A percentile compares a stretch with the other conserved stretches of the same genome.
Evolutionary conservation across 257 asterid genomes (phyloP).

Genomic region (Solanum arcanum): DNA sequence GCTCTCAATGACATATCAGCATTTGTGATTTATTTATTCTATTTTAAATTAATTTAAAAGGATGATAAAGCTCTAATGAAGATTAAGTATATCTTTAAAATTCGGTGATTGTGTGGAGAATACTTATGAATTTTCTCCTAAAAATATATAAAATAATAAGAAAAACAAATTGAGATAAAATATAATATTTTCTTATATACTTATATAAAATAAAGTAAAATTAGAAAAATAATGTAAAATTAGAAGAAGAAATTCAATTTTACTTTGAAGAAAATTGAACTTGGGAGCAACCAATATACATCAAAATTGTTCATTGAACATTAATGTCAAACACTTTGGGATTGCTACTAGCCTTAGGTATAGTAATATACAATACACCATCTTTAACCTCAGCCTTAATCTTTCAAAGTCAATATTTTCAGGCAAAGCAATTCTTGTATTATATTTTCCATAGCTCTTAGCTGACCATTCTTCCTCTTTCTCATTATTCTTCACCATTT

Average conservation of each 20-base stretch:
- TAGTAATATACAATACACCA: slow-evolving; percentile 54
- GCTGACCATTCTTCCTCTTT: slow-evolving; percentile 48
- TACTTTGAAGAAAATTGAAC: not conserved
- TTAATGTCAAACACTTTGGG: slow-evolving; percentile 46
- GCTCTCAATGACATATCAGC: too few relatives aligned
- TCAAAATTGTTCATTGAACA: slow-evolving; percentile 22
- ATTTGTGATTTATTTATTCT: too few relatives aligned
- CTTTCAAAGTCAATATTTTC: slow-evolving; percentile 56
- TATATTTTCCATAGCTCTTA: slow-evolving; percentile 54
- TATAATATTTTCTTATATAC: too few relatives aligned
- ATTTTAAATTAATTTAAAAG: too few relatives aligned
- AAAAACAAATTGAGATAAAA: too few relatives aligned
- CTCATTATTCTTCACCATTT: slow-evolving; percentile 5
- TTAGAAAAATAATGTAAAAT: too few relatives aligned
- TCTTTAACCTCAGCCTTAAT: slow-evolving; percentile 78
- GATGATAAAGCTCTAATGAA: too few relatives aligned
- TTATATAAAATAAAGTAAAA: not conserved
- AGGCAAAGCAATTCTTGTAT: slow-evolving; percentile 56
- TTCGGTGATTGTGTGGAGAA: too few relatives aligned
- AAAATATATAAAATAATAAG: too few relatives aligned
- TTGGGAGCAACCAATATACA: not conserved
- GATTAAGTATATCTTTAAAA: too few relatives aligned
- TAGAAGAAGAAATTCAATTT: not conserved
- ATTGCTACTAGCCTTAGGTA: slow-evolving; percentile 32
- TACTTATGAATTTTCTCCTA: too few relatives aligned